Evolutionary conservation across 164 flowering plant species (phyloP), one percentile per base, ranked within the genome.

Genomic region (grape (Vitis vinifera)): DNA sequence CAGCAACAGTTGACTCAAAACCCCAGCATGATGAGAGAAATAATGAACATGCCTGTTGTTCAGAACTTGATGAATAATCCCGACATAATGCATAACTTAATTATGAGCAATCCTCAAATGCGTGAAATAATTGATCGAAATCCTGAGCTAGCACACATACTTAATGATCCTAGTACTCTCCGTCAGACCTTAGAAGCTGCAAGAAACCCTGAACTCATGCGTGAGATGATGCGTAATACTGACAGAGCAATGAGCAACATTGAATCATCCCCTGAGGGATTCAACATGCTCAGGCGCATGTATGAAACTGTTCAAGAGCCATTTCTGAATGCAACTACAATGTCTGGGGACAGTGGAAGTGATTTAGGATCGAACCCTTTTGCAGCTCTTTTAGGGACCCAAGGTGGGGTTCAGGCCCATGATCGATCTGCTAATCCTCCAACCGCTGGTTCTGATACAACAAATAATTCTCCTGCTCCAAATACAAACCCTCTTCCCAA

Each of bases 401-500:
- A 84, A 72, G 87, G 76, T 69, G 88, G 78, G 8, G 79, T 61
- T 15, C 82, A 78, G 63, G 63, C 76, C 52, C 78, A 82, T 55
- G 82, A 83, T 66, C 81, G 76, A 3, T 51, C 87, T 37, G 68
- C 76, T 53, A 87, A 86, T 60, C 73, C 84, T 64, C 76, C 90
- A 55, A 83, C 79, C 10, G 68, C 85, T 71, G 83, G 73, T 44
- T 67, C 92, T 72, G 93, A 87, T 50, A 47, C 86, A 16, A 63
- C 88, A 51, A 63, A 84, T 17, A 88, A 80, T 9, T 70, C 85
- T 61, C 75, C 91, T 71, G 85, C 81, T 11, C 98, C 98, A 51
- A 93, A 93, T 77, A 76, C 91, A 19, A 87, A 89, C 68, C 98
- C 98, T 9, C 94, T 93, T 75, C 98, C 98, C 9, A 93, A 93